A percentile compares a stretch with the other conserved stretches of the same genome.
Conservation (phyloP, 805 yeast genomes). For the Candida peoriensis region DNA sequence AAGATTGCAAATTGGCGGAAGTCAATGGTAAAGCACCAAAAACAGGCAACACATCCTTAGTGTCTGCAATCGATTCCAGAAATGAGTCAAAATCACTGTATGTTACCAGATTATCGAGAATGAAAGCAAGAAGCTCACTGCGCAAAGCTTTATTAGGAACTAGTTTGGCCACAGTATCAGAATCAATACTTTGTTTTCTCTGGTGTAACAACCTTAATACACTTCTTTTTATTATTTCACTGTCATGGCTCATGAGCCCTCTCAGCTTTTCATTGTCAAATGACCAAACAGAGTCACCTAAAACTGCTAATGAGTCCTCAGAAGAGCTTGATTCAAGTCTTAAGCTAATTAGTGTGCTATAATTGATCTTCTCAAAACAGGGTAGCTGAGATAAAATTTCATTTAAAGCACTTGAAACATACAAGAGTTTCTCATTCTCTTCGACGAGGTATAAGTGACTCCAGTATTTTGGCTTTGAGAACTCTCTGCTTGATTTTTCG, state of each 20-base stretch:
- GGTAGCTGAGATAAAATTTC: slow-evolving; percentile 32
- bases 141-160: slow-evolving; percentile 1
- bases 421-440: slow-evolving; percentile 21
- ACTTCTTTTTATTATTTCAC: slow-evolving; percentile 7
- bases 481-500: slow-evolving; percentile 10
- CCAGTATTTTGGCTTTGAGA: slow-evolving; percentile 28
- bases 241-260: slow-evolving; percentile 1
- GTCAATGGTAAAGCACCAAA: slow-evolving; percentile 14
- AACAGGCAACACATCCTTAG: slow-evolving; percentile 10
- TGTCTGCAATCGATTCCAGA: slow-evolving; percentile 5
- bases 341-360: slow-evolving; percentile 8
- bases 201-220: slow-evolving; percentile 11
- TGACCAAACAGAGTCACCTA: slow-evolving; percentile 26
- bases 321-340: slow-evolving; percentile 2
- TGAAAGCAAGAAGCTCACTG: slow-evolving; percentile 7
- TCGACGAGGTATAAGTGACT: slow-evolving; percentile 13
- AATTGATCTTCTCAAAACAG: slow-evolving; percentile 11
- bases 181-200: slow-evolving; percentile 13
- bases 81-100: slow-evolving; percentile 10
- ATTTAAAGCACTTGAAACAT: slow-evolving; percentile 28
- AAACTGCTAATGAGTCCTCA: slow-evolving; percentile 17
- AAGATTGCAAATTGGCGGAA: background rate
- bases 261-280: slow-evolving; percentile 14
- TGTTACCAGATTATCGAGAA: slow-evolving; percentile 12
- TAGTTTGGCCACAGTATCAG: slow-evolving; percentile 4